Percentiles rank a stretch among this genome's conserved stretches.
phyloP scores from a whole-genome alignment of 768 basidiomycete genomes.

The Russula dissimulans region DNA sequence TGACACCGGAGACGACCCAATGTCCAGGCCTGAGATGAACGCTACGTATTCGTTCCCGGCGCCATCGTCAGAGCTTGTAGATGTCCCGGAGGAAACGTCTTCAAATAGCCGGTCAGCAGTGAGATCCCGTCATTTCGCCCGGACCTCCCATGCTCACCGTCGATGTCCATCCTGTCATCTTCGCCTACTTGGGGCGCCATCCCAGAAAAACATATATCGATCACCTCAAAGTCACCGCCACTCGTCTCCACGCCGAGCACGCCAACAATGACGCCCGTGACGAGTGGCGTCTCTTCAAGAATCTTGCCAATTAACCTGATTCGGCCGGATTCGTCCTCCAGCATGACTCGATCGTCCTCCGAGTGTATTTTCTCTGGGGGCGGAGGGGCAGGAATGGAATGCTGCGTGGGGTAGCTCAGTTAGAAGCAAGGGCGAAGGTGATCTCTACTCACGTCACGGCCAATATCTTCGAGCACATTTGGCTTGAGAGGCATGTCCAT shows the following conservation, averaged over 20 bases:
- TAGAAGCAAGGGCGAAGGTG: background rate
- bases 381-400: slow-evolving; percentile 81
- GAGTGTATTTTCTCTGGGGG: slow-evolving; percentile 68
- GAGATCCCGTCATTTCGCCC: background rate
- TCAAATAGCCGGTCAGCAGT: slow-evolving; percentile 3
- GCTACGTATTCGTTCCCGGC: slow-evolving; percentile 64
- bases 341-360: slow-evolving; percentile 67
- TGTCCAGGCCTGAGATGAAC: slow-evolving; percentile 73
- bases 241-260: slow-evolving; percentile 86
- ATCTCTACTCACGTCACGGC: slow-evolving; percentile 64
- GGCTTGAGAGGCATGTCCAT: slow-evolving; percentile 99
- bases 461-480: slow-evolving; percentile 93
- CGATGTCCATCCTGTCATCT: slow-evolving; percentile 55
- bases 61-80: background rate
- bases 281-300: slow-evolving; percentile 51
- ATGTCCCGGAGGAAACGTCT: background rate
- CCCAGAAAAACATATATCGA: slow-evolving; percentile 79
- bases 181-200: slow-evolving; percentile 54
- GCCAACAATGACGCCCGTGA: slow-evolving; percentile 88
- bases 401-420: slow-evolving; percentile 30
- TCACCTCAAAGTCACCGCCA: slow-evolving; percentile 86
- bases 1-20: slow-evolving; percentile 52
- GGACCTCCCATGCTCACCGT: slow-evolving; percentile 36
- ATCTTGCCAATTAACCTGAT: slow-evolving; percentile 76
- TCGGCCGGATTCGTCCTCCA: slow-evolving; percentile 95